Evolutionary conservation across 768 basidiomycete species (phyloP).

Genomic region (Lactarius trivialis): DNA sequence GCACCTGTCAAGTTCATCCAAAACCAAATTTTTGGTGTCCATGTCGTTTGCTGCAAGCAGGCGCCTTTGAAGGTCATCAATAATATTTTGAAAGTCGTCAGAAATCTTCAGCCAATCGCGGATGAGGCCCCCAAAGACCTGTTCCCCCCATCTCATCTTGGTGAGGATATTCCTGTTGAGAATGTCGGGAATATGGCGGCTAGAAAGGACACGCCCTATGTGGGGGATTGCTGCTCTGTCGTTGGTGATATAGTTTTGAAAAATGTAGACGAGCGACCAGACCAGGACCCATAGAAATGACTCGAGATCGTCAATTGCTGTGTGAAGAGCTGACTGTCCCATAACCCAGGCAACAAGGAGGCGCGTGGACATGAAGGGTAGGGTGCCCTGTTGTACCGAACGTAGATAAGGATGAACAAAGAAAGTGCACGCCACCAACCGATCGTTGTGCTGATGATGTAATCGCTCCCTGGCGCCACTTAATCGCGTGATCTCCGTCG

Average conservation of each 20-base stretch:
- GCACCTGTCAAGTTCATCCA: neutral
- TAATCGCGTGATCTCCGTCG: neutral
- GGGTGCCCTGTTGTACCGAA: neutral
- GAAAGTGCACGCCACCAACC: neutral
- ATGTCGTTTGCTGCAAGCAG: too few relatives aligned
- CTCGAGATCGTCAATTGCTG: neutral
- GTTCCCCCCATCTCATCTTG: neutral
- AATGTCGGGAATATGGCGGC: neutral
- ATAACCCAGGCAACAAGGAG: neutral
- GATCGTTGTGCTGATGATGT: neutral
- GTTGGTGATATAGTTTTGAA: neutral
- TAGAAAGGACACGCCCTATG: neutral
- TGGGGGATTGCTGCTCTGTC: rapidly evolving
- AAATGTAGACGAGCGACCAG: neutral
- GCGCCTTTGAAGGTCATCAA: too few relatives aligned
- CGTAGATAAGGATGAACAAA: too few relatives aligned
- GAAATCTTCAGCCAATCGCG: neutral
- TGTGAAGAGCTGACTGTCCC: neutral
- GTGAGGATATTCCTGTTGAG: neutral
- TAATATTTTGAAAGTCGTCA: rapidly evolving
- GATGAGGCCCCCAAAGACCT: neutral
- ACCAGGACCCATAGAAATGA: neutral
- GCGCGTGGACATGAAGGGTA: neutral
- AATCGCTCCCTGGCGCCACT: neutral
- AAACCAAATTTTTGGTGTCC: neutral